phyloP scores from a whole-genome alignment of 1,284 basidiomycete species.

The Mycosarcoma mackinlayi region DNA sequence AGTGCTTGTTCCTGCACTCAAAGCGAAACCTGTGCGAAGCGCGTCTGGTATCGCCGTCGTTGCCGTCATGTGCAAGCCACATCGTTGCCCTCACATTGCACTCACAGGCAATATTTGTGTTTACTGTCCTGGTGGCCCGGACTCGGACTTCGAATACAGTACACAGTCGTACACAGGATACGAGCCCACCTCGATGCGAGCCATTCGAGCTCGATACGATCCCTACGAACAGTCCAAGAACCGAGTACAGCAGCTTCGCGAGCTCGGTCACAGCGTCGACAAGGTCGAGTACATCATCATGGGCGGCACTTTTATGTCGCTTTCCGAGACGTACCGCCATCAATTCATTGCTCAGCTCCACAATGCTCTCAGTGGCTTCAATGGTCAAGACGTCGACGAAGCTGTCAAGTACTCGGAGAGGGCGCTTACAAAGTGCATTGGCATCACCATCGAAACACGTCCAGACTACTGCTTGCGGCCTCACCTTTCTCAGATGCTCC shows the following conservation, averaged over 20 bases:
- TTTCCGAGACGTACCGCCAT: slow-evolving; percentile 93
- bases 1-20: slow-evolving; percentile 86
- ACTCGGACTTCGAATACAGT: slow-evolving; percentile 99
- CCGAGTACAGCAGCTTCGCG: slow-evolving; percentile 92
- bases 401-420: slow-evolving; percentile 98
- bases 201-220: slow-evolving; percentile 96
- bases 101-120: slow-evolving; percentile 99
- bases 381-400: slow-evolving; percentile 89
- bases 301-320: slow-evolving; percentile 99
- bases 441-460: slow-evolving; percentile 98
- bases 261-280: slow-evolving; percentile 94
- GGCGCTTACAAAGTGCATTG: slow-evolving; percentile 97
- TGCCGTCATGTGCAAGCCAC: slow-evolving; percentile 99
- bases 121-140: slow-evolving; percentile 98
- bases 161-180: slow-evolving; percentile 96
- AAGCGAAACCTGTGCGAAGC: slow-evolving; percentile 94
- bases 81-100: slow-evolving; percentile 98
- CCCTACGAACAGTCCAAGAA: slow-evolving; percentile 97
- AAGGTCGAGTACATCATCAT: slow-evolving; percentile 99
- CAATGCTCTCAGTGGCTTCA: slow-evolving; percentile 95
- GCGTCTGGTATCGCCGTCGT: slow-evolving; percentile 98
- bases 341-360: slow-evolving; percentile 96
- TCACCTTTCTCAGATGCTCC: slow-evolving; percentile 97
- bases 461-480: slow-evolving; percentile 98
- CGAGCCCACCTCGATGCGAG: slow-evolving; percentile 98